phyloP scores from a whole-genome alignment of 345 rosid genomes.

The Rhizophora apiculata region DNA sequence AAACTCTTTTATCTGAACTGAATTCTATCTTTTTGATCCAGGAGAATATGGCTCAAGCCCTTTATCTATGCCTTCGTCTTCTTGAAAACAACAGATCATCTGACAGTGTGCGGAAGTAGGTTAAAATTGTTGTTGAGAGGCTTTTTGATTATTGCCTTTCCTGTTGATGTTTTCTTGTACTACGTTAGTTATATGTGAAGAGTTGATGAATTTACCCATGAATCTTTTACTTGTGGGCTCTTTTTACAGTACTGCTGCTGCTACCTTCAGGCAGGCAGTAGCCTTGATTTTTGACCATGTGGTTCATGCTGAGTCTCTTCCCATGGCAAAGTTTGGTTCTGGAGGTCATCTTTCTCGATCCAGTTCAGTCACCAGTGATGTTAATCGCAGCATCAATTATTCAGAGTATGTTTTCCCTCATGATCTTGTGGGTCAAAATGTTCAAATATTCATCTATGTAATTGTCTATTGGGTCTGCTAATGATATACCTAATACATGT shows the following conservation, averaged over 20 bases:
- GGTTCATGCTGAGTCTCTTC: slow-evolving; percentile 80
- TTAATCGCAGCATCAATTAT: slow-evolving; percentile 68
- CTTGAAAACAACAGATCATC: slow-evolving; percentile 75
- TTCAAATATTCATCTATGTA: not conserved
- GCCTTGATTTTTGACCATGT: slow-evolving; percentile 91
- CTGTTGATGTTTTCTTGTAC: not conserved
- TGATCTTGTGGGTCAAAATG: slow-evolving; percentile 10
- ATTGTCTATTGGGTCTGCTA: slow-evolving; percentile 4
- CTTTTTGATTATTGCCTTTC: not conserved
- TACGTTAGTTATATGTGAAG: not conserved
- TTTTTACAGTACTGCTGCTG: slow-evolving; percentile 91
- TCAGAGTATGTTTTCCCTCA: slow-evolving; percentile 54
- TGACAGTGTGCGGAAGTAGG: slow-evolving; percentile 94
- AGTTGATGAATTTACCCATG: slow-evolving; percentile 7
- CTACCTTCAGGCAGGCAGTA: slow-evolving; percentile 98
- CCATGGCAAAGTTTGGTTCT: slow-evolving; percentile 59
- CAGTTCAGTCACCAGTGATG: slow-evolving; percentile 75
- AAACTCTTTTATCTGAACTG: slow-evolving; percentile 8
- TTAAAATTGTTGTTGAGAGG: slow-evolving; percentile 12
- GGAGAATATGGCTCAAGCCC: slow-evolving; percentile 89
- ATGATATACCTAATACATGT: not conserved
- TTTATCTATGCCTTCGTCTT: slow-evolving; percentile 91
- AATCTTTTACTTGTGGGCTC: slow-evolving; percentile 14
- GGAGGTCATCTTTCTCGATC: slow-evolving; percentile 65
- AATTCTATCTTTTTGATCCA: slow-evolving; percentile 28